phyloP scores from a whole-genome alignment of 768 basidiomycete species.

The Suillus subluteus region DNA sequence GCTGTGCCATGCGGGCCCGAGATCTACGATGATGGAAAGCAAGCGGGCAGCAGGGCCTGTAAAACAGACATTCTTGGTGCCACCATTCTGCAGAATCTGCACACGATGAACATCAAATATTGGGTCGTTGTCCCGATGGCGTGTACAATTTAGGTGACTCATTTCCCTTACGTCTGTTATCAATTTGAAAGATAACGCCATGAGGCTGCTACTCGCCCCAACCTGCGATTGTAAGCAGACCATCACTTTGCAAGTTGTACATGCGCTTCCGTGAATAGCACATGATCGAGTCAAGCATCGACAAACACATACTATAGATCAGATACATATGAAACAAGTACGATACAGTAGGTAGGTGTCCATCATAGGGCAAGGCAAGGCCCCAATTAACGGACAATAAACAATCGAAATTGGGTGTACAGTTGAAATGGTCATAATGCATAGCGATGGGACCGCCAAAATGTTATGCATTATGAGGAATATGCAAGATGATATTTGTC shows the following conservation, averaged over 20 bases:
- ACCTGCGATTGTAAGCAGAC: no score
- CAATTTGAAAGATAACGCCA: neutral
- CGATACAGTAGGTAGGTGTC: no score
- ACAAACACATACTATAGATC: no score
- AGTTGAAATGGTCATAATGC: no score
- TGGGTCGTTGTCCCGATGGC: neutral
- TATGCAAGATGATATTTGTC: neutral
- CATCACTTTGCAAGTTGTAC: no score
- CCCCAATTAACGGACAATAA: no score
- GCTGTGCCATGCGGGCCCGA: neutral
- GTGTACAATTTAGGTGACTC: neutral
- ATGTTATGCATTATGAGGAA: no score
- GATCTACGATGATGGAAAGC: neutral
- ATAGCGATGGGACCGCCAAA: no score
- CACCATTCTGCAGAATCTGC: neutral
- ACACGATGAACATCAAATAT: neutral
- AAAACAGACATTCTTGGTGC: neutral
- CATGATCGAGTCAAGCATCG: neutral
- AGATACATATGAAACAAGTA: no score
- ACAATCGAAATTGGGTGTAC: no score
- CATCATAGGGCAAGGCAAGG: no score
- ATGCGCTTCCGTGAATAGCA: neutral
- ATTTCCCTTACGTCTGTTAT: neutral
- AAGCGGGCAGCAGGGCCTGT: neutral
- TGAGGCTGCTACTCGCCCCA: neutral